Evolutionary conservation across 768 basidiomycete genomes (phyloP).

Genomic region (Favolaschia claudopus): DNA sequence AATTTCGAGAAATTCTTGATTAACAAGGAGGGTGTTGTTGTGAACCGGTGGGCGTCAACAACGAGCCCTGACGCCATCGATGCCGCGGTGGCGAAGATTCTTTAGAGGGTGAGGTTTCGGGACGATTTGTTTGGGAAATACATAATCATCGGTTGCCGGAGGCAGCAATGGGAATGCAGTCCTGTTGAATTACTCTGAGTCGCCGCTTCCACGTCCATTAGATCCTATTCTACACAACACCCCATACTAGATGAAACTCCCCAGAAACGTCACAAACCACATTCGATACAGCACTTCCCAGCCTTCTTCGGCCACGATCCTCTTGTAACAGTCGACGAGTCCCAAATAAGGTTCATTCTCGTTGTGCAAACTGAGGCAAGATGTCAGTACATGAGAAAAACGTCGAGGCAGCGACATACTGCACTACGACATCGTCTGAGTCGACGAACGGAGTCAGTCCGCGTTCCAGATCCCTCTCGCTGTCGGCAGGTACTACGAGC

Average conservation of each 20-base stretch:
- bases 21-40: conserved; percentile 78
- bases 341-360: conserved; percentile 40
- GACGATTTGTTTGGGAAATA: too few relatives aligned
- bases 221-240: too few relatives aligned
- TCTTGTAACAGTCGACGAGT: conserved; percentile 38
- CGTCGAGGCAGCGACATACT: conserved; percentile 7
- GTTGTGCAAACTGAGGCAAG: conserved; percentile 32
- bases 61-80: conserved; percentile 74
- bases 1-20: conserved; percentile 93
- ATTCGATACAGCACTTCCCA: conserved; percentile 42
- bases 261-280: conserved; percentile 41
- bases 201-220: conserved; percentile 10
- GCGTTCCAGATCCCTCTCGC: conserved; percentile 1
- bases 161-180: too few relatives aligned
- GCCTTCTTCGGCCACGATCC: conserved; percentile 46
- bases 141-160: too few relatives aligned
- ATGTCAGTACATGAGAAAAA: not conserved
- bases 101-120: conserved; percentile 43
- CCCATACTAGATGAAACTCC: not conserved
- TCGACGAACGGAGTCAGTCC: not conserved
- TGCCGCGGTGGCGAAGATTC: conserved; percentile 66
- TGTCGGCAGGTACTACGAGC: not conserved
- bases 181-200: too few relatives aligned
- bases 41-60: conserved; percentile 79
- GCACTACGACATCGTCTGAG: conserved; percentile 11